phyloP scores from a whole-genome alignment of 371 early-diverging fungal genomes.

The Cokeromyces recurvatus region DNA sequence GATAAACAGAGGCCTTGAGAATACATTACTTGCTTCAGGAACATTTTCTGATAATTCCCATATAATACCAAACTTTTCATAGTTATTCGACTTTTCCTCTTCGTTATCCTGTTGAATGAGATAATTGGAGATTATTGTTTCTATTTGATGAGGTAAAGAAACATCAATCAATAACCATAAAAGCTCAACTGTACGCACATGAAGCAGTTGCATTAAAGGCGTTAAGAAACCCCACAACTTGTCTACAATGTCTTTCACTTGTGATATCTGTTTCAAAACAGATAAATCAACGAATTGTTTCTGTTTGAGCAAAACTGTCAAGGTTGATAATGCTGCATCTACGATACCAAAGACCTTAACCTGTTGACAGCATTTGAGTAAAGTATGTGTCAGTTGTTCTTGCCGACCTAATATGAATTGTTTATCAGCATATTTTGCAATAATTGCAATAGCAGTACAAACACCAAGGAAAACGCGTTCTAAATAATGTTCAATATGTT shows the following conservation, averaged over 20 bases:
- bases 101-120: conserved; percentile 39
- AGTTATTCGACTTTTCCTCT: conserved; percentile 29
- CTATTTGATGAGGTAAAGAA: conserved; percentile 53
- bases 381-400: conserved; percentile 21
- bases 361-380: conserved; percentile 47
- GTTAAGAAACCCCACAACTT: conserved; percentile 47
- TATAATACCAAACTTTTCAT: conserved; percentile 66
- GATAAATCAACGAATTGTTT: conserved; percentile 16
- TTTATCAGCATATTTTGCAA: conserved; percentile 19
- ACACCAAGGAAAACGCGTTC: conserved; percentile 27
- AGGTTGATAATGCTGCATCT: conserved; percentile 40
- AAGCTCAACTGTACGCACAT: conserved; percentile 61
- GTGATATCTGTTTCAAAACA: conserved; percentile 5
- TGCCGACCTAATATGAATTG: conserved; percentile 14
- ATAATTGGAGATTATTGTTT: conserved; percentile 54
- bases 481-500: conserved; percentile 29
- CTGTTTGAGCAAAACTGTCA: conserved; percentile 25
- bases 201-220: conserved; percentile 40
- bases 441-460: conserved; percentile 20
- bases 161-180: conserved; percentile 60
- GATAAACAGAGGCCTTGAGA: conserved; percentile 69
- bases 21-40: conserved; percentile 39
- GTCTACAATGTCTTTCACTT: conserved; percentile 27
- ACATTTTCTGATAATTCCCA: conserved; percentile 61
- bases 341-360: conserved; percentile 43